A percentile compares a stretch with the other conserved stretches of the same genome.
These are phyloP conservation scores for Ceratobasidium sp. DNA, from an alignment of 1,284 basidiomycete species.

Conservation along the genomic window DNA sequence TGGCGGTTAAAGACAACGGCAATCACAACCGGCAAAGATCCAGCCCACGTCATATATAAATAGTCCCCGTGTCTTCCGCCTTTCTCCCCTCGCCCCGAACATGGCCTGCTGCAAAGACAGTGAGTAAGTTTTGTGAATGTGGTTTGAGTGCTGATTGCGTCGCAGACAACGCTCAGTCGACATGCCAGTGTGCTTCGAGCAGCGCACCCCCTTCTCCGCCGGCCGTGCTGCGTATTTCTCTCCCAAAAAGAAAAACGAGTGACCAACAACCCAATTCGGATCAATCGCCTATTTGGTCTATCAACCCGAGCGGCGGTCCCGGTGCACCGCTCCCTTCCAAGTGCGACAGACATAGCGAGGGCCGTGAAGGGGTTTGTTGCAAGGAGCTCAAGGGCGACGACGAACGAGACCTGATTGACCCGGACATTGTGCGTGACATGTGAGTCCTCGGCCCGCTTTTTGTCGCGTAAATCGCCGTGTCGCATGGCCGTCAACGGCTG, in stretches of 20 bases:
- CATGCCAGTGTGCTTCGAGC: slow-evolving; percentile 35
- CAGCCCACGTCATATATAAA: slow-evolving; percentile 22
- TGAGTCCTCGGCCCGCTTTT: slow-evolving; percentile 56
- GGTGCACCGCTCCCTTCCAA: slow-evolving; percentile 54
- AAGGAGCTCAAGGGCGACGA: slow-evolving; percentile 82
- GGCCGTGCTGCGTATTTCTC: not conserved
- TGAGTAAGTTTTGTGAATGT: not conserved
- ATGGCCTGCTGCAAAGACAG: slow-evolving; percentile 44
- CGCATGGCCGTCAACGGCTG: not conserved
- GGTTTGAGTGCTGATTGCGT: not conserved
- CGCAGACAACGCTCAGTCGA: slow-evolving; percentile 16
- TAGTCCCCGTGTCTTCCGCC: not conserved
- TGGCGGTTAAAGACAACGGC: slow-evolving; percentile 5
- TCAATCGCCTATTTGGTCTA: slow-evolving; percentile 49
- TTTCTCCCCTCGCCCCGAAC: not conserved
- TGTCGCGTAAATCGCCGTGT: not conserved
- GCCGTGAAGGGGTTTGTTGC: slow-evolving; percentile 73
- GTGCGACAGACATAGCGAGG: slow-evolving; percentile 63
- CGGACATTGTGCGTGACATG: slow-evolving; percentile 87
- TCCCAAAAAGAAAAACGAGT: slow-evolving; percentile 12
- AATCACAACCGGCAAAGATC: slow-evolving; percentile 24
- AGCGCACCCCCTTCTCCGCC: slow-evolving; percentile 16
- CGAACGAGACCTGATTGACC: slow-evolving; percentile 81
- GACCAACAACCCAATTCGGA: slow-evolving; percentile 5
- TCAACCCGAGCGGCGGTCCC: slow-evolving; percentile 41